Evolutionary conservation across 257 asterid species (phyloP).

Genomic region (Fraxinus americana): DNA sequence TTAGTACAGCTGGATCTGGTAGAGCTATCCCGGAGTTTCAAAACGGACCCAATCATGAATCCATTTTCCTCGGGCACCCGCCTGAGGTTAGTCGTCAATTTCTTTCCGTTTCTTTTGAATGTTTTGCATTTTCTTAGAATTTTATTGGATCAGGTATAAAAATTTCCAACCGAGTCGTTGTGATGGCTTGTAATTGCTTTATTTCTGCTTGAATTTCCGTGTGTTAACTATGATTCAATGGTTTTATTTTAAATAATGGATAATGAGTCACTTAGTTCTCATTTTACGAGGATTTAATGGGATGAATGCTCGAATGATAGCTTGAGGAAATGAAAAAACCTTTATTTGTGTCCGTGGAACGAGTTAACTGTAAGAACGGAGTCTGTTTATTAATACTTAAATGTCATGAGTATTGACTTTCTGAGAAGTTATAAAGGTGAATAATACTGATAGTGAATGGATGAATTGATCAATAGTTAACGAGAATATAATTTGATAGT

Average conservation of each 20-base stretch:
- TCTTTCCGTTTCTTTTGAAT: neutral
- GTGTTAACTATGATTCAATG: slow-evolving; percentile 8
- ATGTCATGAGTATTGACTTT: neutral
- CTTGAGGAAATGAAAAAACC: neutral
- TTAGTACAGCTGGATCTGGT: slow-evolving; percentile 65
- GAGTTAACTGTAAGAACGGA: neutral
- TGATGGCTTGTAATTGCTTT: slow-evolving; percentile 11
- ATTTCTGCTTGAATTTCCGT: slow-evolving; percentile 21
- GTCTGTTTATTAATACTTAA: neutral
- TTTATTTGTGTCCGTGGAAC: neutral
- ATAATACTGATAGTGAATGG: slow-evolving; percentile 6
- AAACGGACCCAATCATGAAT: slow-evolving; percentile 82
- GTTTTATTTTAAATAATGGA: slow-evolving; percentile 13
- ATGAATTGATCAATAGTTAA: slow-evolving; percentile 14
- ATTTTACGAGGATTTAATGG: slow-evolving; percentile 18
- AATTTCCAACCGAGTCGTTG: neutral
- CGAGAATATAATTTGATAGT: neutral
- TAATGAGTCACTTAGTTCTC: slow-evolving; percentile 14
- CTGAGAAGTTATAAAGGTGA: slow-evolving; percentile 1
- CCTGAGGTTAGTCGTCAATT: slow-evolving; percentile 55
- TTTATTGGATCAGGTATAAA: slow-evolving; percentile 23
- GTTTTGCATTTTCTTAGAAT: neutral
- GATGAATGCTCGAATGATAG: slow-evolving; percentile 4
- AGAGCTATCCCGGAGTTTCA: slow-evolving; percentile 62
- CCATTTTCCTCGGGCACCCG: slow-evolving; percentile 92